Percentiles rank a stretch among this genome's conserved stretches.
Conservation (phyloP, 176 grass and related monocot species). For the Aegilops longissima region DNA sequence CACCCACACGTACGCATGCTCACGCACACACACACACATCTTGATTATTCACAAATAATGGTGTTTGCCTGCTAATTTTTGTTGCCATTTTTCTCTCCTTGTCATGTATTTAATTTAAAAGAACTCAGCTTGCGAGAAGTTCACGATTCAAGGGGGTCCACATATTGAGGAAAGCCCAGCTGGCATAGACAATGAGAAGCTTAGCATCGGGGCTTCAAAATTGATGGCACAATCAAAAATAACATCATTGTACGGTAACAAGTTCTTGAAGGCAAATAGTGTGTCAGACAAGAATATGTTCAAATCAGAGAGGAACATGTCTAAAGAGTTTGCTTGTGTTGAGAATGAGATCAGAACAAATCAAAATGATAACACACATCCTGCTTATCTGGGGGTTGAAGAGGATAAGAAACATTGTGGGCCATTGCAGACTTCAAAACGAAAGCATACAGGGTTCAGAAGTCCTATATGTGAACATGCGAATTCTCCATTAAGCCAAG, state of each 20-base stretch:
- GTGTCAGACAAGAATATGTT: conserved; percentile 52
- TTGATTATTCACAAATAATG: background rate
- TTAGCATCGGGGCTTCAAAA: conserved; percentile 48
- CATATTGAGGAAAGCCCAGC: conserved; percentile 23
- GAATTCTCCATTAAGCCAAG: conserved; percentile 78
- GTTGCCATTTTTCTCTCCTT: conserved; percentile 24
- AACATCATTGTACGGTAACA: conserved; percentile 59
- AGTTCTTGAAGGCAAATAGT: conserved; percentile 48
- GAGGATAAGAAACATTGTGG: conserved; percentile 50
- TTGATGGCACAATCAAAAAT: conserved; percentile 73
- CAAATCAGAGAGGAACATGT: conserved; percentile 43
- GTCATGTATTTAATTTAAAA: conserved; percentile 36
- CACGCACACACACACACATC: too few relatives aligned
- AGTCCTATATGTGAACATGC: conserved; percentile 78
- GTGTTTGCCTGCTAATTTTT: conserved; percentile 34
- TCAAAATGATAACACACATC: conserved; percentile 41
- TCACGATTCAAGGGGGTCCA: conserved; percentile 24
- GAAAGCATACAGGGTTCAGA: conserved; percentile 72
- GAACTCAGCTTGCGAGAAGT: conserved; percentile 21
- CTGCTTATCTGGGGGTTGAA: conserved; percentile 44
- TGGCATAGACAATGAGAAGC: conserved; percentile 56
- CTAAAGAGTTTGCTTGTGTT: conserved; percentile 47
- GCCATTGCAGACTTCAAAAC: conserved; percentile 49
- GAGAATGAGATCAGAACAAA: conserved; percentile 55
- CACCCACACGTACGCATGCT: too few relatives aligned